Base-by-base conservation (phyloP, 257 asterid genomes). In the Penstemon davidsonii region DNA sequence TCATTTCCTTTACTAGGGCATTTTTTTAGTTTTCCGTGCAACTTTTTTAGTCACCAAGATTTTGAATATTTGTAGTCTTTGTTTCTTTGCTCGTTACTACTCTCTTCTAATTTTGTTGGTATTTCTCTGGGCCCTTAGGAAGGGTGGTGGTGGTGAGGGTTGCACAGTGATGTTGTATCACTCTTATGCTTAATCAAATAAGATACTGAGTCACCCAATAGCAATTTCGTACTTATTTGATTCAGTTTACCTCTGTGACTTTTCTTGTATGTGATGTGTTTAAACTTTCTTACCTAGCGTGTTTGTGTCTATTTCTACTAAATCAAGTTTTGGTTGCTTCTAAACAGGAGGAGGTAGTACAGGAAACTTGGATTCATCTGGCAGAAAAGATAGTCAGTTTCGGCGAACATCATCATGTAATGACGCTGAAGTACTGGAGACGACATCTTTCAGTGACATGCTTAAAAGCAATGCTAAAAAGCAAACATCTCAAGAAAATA, bases 381-480 rank as follows among this genome's bases (percentile, higher is more conserved):
- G 77, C 51, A 85, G 84, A 62, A 85, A 83, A 66, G 96, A 91
- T 7, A 63, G 65, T 50, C 95, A 87, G 36, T 94, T 84, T 60
- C 69, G 91, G 18, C 77, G 96, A 50, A 80, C 93, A 45, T 87
- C 95, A 6, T 91, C 97, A 9, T 81, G 84, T 68, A 77, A 85
- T 55, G 97, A 88, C 50, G 83, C 90, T 10, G 99, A 94, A 66
- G 92, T 86, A 19, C 57, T 87, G 12, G 97, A 91, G 74, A 80
- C 99, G 10, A 25, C 33, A 25, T 88, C 99, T 3, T 91, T 94
- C 79, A 94, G 96, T 47, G 99, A 94, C 84, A 91, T 94, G 96
- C 95, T 94, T 36, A 94, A 87, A 82, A 91, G 96, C 84, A 86
- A 69, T 12, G 74, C 78, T 39, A 87, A 80, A 85, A 90, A 86